phyloP scores from a whole-genome alignment of 2,329 filamentous ascomycete genomes.

The Xylaria sp. region DNA sequence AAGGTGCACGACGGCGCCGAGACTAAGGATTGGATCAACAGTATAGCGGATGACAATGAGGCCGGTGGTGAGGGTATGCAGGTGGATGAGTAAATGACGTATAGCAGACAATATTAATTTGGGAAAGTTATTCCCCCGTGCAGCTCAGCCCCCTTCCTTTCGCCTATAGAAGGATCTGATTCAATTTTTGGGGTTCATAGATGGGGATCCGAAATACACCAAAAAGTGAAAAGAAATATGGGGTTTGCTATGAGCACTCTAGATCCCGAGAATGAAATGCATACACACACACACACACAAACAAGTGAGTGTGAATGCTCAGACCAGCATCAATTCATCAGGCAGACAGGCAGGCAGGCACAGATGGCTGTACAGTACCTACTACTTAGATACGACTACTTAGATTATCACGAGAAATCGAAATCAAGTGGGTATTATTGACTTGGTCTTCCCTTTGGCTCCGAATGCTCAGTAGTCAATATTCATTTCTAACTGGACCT shows the following conservation, averaged over 20 bases:
- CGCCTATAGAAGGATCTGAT: slow-evolving; percentile 40
- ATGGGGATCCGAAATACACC: slow-evolving; percentile 6
- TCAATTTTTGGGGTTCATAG: slow-evolving; percentile 29
- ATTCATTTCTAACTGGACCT: background rate
- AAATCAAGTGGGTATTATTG: background rate
- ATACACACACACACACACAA: too few relatives aligned
- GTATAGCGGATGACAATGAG: slow-evolving; percentile 63
- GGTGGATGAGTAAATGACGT: slow-evolving; percentile 47
- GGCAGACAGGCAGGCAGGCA: background rate
- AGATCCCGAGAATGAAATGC: background rate
- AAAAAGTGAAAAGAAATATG: background rate
- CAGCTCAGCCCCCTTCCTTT: background rate
- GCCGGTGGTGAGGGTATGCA: slow-evolving; percentile 51
- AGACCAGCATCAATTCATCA: background rate
- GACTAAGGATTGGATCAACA: slow-evolving; percentile 84
- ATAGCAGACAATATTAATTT: background rate
- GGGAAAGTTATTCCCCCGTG: slow-evolving; percentile 23
- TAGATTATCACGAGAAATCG: slow-evolving; percentile 24
- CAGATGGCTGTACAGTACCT: slow-evolving; percentile 20
- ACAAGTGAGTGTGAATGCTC: background rate
- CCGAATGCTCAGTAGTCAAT: background rate
- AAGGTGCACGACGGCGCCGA: slow-evolving; percentile 90
- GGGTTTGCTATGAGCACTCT: slow-evolving; percentile 1
- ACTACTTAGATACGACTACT: slow-evolving; percentile 12
- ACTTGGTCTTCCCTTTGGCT: background rate